Base-by-base conservation (phyloP, 2,329 filamentous ascomycete species). In the Purpureocillium lavendulum region DNA sequence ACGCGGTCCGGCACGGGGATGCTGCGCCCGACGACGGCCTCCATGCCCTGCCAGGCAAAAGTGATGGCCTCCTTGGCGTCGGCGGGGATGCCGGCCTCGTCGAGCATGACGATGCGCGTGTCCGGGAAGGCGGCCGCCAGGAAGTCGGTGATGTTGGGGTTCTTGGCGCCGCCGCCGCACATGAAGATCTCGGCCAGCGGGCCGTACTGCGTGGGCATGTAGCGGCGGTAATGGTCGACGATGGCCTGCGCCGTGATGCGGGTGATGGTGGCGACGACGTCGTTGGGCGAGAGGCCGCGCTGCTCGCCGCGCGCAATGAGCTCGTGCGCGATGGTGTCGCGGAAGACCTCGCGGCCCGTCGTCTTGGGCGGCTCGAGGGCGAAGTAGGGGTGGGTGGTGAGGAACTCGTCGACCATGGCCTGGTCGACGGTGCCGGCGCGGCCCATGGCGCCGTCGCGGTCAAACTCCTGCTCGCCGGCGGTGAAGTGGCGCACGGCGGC, bases 11-110 rank as follows among this genome's bases (percentile, higher is more conserved):
- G 73, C 8, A 79, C 70, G 1, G 68, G 70, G 35, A 77, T 73
- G 21, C 64, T 67, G 13, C 75, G 62, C 7, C 71, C 73, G 1
- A 76, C 66, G 13, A 79, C 52, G 2, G 73, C 71, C 51, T 80
- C 74, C 66, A 80, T 72, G 3, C 68, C 75, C 54, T 77, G 73
- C 67, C 72, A 76, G 4, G 77, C 75, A 50, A 80, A 78, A 4
- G 49, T 54, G 29, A 56, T 46, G 21, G 74, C 73, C 51, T 80
- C 75, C 53, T 80, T 80, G 3, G 75, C 75, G 28, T 67, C 70
- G 1, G 59, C 70, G 0, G 73, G 71, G 36, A 80, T 66, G 4
- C 75, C 75, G 3, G 73, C 72, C 35, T 72, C 72, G 45, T 79
- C 73, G 7, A 80, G 59, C 64, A 74, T 72, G 39, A 66, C 57